phyloP scores from a whole-genome alignment of 495 filamentous ascomycete species.

The Annulohypoxylon maeteangense region DNA sequence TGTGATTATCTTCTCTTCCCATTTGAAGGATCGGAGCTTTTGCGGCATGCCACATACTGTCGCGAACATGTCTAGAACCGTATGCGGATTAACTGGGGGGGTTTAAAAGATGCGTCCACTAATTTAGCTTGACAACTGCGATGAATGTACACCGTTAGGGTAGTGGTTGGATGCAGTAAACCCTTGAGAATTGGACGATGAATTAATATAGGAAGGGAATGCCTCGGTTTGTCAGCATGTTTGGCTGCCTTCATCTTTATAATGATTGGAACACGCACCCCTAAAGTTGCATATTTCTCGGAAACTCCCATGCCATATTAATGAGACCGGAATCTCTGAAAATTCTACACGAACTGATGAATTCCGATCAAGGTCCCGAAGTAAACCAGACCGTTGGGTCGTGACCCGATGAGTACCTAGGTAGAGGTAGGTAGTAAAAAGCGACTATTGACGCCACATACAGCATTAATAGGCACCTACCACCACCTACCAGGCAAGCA shows the following conservation, averaged over 20 bases:
- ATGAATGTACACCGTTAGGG: background rate
- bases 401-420: background rate
- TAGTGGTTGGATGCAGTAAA: conserved; percentile 9
- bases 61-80: conserved; percentile 28
- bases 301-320: background rate
- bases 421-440: background rate
- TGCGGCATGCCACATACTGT: background rate
- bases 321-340: background rate
- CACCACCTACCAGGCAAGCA: background rate
- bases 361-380: background rate
- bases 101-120: background rate
- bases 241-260: background rate
- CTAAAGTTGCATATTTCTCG: conserved; percentile 5
- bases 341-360: background rate
- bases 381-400: background rate
- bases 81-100: background rate
- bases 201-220: conserved; percentile 1
- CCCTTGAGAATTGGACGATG: background rate
- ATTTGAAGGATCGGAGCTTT: background rate
- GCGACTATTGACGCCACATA: background rate
- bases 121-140: background rate
- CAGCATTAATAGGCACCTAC: background rate
- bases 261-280: background rate
- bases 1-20: too few relatives aligned
- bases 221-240: background rate